Evolutionary conservation across 192 early-diverging fungal genomes (phyloP), one percentile per base, ranked within the genome.

Genomic region (Coemansia sp.): DNA sequence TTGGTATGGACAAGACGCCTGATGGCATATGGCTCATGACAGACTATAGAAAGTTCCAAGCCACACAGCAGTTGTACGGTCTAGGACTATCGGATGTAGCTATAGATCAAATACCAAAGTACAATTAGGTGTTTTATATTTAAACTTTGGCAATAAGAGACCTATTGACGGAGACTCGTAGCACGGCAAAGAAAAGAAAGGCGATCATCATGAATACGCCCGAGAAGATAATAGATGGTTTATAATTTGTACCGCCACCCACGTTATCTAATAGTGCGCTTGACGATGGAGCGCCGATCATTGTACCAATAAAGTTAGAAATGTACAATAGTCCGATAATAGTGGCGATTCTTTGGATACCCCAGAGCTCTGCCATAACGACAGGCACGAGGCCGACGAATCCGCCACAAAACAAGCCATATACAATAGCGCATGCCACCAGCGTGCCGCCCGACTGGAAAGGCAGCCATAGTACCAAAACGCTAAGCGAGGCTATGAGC

Each of bases 391-490:
- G 84, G 47, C 78, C 41, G 49, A 86, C 70, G 70, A 80, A 77
- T 41, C 88, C 84, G 63, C 89, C 87, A 65, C 86, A 80, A 74
- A 87, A 87, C 73, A 89, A 27, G 52, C 86, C 83, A 65, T 87
- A 87, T 50, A 88, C 46, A 44, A 88, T 71, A 31, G 83, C 79
- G 27, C 86, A 87, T 0, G 87, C 71, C 5, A 80, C 70, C 44
- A 85, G 66, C 1, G 83, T 70, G 38, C 73, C 58, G 62, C 77
- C 33, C 63, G 79, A 24, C 61, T 76, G 67, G 76, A 83, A 89
- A 5, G 88, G 76, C 39, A 86, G 78, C 86, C 88, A 87, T 10
- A 89, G 52, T 6, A 85, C 70, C 16, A 89, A 70, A 10, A 85
- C 69, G 66, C 81, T 84, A 15, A 86, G 66, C 1, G 65, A 52